phyloP scores from a whole-genome alignment of 2,329 filamentous ascomycete species.

The Sclerotinia glacialis region DNA sequence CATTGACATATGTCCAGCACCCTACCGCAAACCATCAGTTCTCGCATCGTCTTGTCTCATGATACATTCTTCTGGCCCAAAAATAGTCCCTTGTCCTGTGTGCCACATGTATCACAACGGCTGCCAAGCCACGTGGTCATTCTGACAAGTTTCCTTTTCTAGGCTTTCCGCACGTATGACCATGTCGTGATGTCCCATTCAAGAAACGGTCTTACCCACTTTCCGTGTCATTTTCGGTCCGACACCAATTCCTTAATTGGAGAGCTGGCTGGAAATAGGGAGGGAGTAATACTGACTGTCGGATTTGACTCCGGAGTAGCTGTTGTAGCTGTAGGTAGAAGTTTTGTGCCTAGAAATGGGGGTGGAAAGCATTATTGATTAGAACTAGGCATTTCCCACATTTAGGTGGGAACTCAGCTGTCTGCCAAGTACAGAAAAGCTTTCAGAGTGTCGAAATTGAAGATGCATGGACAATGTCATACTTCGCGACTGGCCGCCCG shows the following conservation, averaged over 20 bases:
- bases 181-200: constrained; percentile 7
- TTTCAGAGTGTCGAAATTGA: not conserved
- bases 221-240: constrained; percentile 2
- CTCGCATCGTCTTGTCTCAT: not conserved
- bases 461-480: not conserved
- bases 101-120: constrained; percentile 1
- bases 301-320: not conserved
- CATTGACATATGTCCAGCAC: not conserved
- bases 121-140: constrained; percentile 16
- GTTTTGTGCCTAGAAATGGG: too few relatives aligned
- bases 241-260: constrained; percentile 3
- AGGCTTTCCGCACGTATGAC: constrained; percentile 6
- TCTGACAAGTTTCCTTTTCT: constrained; percentile 1
- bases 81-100: not conserved
- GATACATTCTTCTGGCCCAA: not conserved
- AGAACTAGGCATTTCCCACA: not conserved
- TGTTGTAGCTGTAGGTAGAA: too few relatives aligned
- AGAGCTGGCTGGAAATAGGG: not conserved
- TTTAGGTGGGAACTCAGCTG: not conserved
- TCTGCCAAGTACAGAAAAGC: not conserved
- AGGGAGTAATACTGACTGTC: not conserved
- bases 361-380: not conserved
- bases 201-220: not conserved
- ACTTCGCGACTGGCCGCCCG: not conserved
- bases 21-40: not conserved